A percentile compares a stretch with the other conserved stretches of the same genome.
Conservation (phyloP, 805 yeast species). For the Suhomyces canberraensis region DNA sequence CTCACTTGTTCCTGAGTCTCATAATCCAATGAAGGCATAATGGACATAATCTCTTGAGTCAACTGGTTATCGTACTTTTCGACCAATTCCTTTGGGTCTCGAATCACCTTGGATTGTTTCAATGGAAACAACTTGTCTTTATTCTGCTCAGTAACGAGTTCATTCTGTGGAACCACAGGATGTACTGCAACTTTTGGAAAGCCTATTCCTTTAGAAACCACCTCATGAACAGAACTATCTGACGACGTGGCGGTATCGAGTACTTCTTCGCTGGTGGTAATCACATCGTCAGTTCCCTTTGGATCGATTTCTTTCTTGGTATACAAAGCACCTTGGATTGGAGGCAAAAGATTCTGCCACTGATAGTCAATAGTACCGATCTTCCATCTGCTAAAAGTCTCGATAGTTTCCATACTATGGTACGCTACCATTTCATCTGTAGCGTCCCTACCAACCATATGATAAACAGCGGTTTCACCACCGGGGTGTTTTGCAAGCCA, state of each 20-base stretch:
- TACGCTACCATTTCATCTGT: constrained; percentile 88
- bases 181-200: constrained; percentile 38
- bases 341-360: constrained; percentile 81
- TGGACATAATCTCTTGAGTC: constrained; percentile 52
- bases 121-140: constrained; percentile 34
- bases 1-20: constrained; percentile 60
- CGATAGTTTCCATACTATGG: constrained; percentile 59
- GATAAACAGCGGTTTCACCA: constrained; percentile 79
- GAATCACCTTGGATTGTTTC: constrained; percentile 22
- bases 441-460: constrained; percentile 86
- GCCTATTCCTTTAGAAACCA: constrained; percentile 28
- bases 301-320: constrained; percentile 2
- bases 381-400: constrained; percentile 51
- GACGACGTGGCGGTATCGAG: constrained; percentile 7
- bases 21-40: constrained; percentile 64
- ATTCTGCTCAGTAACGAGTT: constrained; percentile 38
- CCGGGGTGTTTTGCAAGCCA: constrained; percentile 86
- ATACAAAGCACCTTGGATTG: constrained; percentile 75
- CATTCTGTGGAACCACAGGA: constrained; percentile 54
- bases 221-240: constrained; percentile 10
- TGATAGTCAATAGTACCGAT: constrained; percentile 61
- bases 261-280: not conserved
- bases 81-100: constrained; percentile 54
- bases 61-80: constrained; percentile 56
- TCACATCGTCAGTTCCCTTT: constrained; percentile 9